These are phyloP conservation scores for Acrocalymma vagum DNA, from an alignment of 2,329 filamentous ascomycete genomes.

Conservation along the genomic window DNA sequence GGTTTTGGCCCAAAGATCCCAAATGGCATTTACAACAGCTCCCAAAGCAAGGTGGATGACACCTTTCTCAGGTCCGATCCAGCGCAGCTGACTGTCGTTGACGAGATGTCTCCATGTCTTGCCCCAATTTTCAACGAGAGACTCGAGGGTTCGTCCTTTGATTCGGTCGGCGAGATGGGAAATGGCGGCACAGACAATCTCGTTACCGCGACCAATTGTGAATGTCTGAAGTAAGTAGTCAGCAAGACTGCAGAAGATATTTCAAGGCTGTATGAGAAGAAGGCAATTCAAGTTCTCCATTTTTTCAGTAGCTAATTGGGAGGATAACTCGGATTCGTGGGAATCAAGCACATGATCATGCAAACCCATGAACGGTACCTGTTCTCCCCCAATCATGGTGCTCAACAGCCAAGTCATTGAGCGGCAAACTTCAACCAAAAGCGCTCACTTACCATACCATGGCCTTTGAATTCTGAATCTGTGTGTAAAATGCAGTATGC, in stretches of 20 bases:
- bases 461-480: slow-evolving; percentile 73
- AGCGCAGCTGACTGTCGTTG: slow-evolving; percentile 86
- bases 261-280: not conserved
- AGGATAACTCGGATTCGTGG: too few relatives aligned
- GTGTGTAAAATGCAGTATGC: slow-evolving; percentile 95
- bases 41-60: slow-evolving; percentile 92
- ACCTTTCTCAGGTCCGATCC: slow-evolving; percentile 94
- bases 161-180: slow-evolving; percentile 79
- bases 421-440: not conserved
- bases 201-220: slow-evolving; percentile 89
- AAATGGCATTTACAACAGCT: slow-evolving; percentile 88
- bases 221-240: slow-evolving; percentile 62
- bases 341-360: not conserved
- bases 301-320: too few relatives aligned
- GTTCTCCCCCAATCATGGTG: too few relatives aligned
- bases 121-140: slow-evolving; percentile 82
- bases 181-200: slow-evolving; percentile 89
- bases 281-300: too few relatives aligned
- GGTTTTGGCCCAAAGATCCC: slow-evolving; percentile 94
- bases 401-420: too few relatives aligned
- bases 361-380: too few relatives aligned
- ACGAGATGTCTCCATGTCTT: slow-evolving; percentile 92
- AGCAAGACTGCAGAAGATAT: not conserved
- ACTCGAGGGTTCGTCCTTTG: slow-evolving; percentile 76
- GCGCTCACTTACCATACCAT: slow-evolving; percentile 74